Evolutionary conservation across 179 eudicot genomes (phyloP), one percentile per base, ranked within the genome.

Genomic region (Nepenthes alata): DNA sequence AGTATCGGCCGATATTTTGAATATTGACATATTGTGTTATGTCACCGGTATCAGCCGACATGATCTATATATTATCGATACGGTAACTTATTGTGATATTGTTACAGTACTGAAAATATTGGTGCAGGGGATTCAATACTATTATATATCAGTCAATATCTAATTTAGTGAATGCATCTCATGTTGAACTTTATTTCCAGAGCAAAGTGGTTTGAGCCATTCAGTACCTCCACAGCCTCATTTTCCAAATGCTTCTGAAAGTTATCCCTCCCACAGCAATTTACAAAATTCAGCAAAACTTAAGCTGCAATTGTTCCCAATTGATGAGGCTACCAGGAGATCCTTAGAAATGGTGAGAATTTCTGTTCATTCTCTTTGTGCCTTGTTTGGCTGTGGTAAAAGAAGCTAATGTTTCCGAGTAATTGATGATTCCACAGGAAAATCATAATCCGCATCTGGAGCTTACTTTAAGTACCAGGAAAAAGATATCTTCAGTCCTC

Each of bases 391-490:
- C 50, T 63, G 4, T 38, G 35, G 9, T 58, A 6, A 65, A 45
- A 52, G 64, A 16, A 45, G 65, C 60, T 39, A 60, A 57, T 25
- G 4, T 14, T 36, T 59, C 52, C 38, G 35, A 5, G 11, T 36
- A 62, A 59, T 36, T 66, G 13, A 47, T 71, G 53, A 53, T 55
- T 67, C 55, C 57, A 11, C 93, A 93, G 98, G 95, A 89, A 64
- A 76, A 87, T 72, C 90, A 78, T 75, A 93, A 93, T 77, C 98
- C 98, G 45, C 84, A 87, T 66, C 75, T 93, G 76, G 98, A 93
- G 81, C 94, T 93, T 66, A 93, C 97, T 59, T 68, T 93, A 71
- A 83, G 94, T 60, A 64, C 82, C 39, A 78, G 91, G 62, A 93
- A 93, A 80, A 93, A 87, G 78, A 87, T 93, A 73, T 81, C 94